Evolutionary conservation across 2,329 filamentous ascomycete genomes (phyloP).

Genomic region (Ceratocystis huliohia): DNA sequence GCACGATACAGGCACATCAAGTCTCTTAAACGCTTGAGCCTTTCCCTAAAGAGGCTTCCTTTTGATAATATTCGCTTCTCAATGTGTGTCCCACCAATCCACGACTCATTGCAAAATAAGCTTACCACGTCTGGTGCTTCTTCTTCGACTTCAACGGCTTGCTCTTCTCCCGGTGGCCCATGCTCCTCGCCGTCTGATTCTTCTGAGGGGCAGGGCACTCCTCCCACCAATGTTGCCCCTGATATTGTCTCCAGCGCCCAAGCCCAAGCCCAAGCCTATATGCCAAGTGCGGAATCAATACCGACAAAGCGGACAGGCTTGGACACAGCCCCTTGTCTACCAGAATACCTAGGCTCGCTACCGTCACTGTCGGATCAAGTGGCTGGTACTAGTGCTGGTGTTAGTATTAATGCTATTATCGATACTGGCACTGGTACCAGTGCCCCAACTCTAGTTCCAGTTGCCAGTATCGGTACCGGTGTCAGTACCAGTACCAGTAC

Average conservation of each 20-base stretch:
- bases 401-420: too few relatives aligned
- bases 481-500: too few relatives aligned
- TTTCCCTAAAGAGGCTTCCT: neutral
- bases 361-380: neutral
- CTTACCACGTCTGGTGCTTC: neutral
- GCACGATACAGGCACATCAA: neutral
- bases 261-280: neutral
- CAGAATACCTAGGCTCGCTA: neutral
- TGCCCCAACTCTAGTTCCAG: too few relatives aligned
- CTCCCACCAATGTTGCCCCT: neutral
- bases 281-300: neutral
- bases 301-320: neutral
- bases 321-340: neutral
- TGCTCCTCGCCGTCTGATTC: neutral
- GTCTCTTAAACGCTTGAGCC: neutral
- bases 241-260: neutral
- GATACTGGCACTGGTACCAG: neutral
- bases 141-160: neutral
- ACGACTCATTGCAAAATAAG: conserved; percentile 11
- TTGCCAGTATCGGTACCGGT: too few relatives aligned
- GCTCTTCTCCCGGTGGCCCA: too few relatives aligned
- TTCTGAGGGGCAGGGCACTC: neutral
- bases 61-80: neutral
- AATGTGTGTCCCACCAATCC: conserved; percentile 18
- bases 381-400: neutral